phyloP scores from a whole-genome alignment of 495 filamentous ascomycete genomes.

The Aspergillus carlsbadensis region DNA sequence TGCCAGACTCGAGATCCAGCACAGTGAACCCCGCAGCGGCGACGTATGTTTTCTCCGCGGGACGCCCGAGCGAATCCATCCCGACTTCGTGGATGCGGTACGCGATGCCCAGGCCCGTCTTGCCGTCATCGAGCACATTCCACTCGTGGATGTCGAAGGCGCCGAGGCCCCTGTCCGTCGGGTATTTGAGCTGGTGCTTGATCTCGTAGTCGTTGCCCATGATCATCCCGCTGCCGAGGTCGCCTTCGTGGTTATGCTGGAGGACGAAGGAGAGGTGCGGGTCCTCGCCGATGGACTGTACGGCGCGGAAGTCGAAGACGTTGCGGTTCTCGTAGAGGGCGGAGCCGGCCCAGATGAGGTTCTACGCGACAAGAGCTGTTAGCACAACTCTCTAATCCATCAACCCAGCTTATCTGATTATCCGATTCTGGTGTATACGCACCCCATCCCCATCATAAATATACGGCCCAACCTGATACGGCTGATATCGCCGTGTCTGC shows the following conservation, averaged over 20 bases:
- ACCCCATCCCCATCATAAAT: constrained; percentile 20
- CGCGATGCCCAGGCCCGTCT: constrained; percentile 38
- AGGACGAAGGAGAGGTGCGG: constrained; percentile 3
- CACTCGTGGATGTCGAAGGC: constrained; percentile 49
- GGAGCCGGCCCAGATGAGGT: constrained; percentile 8
- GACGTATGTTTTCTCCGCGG: constrained; percentile 29
- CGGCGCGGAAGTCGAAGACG: background rate
- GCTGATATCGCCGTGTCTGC: background rate
- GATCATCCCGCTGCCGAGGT: constrained; percentile 9
- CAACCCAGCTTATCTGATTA: no score
- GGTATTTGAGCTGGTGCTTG: constrained; percentile 27
- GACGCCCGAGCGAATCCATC: constrained; percentile 37
- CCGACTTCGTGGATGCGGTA: constrained; percentile 43
- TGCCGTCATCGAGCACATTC: constrained; percentile 34
- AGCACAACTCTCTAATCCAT: no score
- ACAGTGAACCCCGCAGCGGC: constrained; percentile 39
- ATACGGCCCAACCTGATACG: constrained; percentile 14
- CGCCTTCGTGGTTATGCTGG: no score
- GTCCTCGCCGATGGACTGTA: background rate
- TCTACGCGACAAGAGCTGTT: no score
- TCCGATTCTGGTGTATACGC: background rate
- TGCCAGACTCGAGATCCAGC: constrained; percentile 40
- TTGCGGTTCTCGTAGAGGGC: constrained; percentile 1
- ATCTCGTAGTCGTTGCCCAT: constrained; percentile 31
- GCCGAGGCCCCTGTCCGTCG: constrained; percentile 28